A percentile compares a stretch with the other conserved stretches of the same genome.
Conservation (phyloP, 2,329 filamentous ascomycete genomes). For the Allantophomopsis lycopodina region DNA sequence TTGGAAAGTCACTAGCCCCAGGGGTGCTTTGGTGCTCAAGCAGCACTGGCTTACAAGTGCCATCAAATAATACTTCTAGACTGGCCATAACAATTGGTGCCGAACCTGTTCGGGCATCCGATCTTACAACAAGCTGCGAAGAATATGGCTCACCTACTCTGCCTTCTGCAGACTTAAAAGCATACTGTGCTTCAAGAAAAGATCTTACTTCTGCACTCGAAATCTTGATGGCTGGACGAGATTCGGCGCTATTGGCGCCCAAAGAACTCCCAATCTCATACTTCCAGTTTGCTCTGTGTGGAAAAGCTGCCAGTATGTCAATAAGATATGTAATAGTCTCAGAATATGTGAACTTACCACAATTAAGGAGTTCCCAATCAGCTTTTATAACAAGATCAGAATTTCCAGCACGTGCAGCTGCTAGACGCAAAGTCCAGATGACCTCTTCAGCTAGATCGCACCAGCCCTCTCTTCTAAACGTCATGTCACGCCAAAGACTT, state of each 20-base stretch:
- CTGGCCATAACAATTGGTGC: conserved; percentile 35
- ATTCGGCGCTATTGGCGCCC: conserved; percentile 28
- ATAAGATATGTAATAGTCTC: neutral
- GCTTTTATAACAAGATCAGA: conserved; percentile 43
- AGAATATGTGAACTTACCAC: conserved; percentile 27
- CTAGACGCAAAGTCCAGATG: conserved; percentile 44
- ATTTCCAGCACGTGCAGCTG: conserved; percentile 35
- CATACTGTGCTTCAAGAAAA: conserved; percentile 39
- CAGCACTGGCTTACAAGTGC: conserved; percentile 38
- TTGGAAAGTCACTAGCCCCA: no score
- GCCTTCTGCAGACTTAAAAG: conserved; percentile 42
- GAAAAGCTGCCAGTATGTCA: conserved; percentile 30
- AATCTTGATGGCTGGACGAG: conserved; percentile 35
- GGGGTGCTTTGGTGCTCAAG: conserved; percentile 2
- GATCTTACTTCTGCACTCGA: conserved; percentile 36
- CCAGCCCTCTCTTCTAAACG: conserved; percentile 46
- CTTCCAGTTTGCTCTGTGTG: conserved; percentile 38
- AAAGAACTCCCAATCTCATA: conserved; percentile 47
- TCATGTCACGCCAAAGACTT: conserved; percentile 41
- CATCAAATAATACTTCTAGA: conserved; percentile 40
- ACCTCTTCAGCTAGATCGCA: conserved; percentile 43
- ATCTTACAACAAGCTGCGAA: conserved; percentile 44
- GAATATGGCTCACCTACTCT: conserved; percentile 45
- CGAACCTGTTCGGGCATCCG: conserved; percentile 37
- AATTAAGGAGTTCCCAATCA: conserved; percentile 51